phyloP scores from a whole-genome alignment of 768 basidiomycete genomes.

The Daedalea quercina region DNA sequence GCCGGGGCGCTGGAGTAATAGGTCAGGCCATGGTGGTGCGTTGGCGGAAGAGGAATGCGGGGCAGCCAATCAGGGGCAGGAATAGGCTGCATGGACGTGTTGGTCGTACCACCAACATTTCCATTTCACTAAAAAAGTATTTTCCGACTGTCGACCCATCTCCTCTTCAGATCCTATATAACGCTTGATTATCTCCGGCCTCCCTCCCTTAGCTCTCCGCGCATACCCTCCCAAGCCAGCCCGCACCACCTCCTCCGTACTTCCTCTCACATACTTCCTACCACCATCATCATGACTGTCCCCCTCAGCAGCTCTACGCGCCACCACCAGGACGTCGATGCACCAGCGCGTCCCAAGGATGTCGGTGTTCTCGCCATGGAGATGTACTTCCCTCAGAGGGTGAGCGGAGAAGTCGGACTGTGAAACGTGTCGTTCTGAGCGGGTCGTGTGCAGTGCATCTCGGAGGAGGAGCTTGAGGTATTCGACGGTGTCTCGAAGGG shows the following conservation, averaged over 20 bases:
- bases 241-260: background rate
- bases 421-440: constrained; percentile 5
- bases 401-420: constrained; percentile 31
- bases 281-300: constrained; percentile 22
- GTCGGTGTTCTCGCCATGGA: constrained; percentile 93
- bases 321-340: constrained; percentile 18
- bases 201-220: background rate
- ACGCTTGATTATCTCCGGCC: constrained; percentile 4
- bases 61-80: constrained; percentile 5
- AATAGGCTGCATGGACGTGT: background rate
- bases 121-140: constrained; percentile 15
- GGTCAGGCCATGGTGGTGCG: background rate
- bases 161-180: constrained; percentile 5
- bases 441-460: constrained; percentile 64
- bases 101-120: constrained; percentile 22
- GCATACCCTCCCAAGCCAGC: background rate
- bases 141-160: constrained; percentile 21
- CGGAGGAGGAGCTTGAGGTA: constrained; percentile 88
- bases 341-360: constrained; percentile 66
- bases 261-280: too few species aligned
- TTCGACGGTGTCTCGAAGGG: constrained; percentile 93
- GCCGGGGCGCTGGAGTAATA: background rate
- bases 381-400: constrained; percentile 90
- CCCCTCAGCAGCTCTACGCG: constrained; percentile 15
- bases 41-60: background rate